Evolutionary conservation across 129 eudicot species (phyloP).

Genomic region (Tagetes erecta): DNA sequence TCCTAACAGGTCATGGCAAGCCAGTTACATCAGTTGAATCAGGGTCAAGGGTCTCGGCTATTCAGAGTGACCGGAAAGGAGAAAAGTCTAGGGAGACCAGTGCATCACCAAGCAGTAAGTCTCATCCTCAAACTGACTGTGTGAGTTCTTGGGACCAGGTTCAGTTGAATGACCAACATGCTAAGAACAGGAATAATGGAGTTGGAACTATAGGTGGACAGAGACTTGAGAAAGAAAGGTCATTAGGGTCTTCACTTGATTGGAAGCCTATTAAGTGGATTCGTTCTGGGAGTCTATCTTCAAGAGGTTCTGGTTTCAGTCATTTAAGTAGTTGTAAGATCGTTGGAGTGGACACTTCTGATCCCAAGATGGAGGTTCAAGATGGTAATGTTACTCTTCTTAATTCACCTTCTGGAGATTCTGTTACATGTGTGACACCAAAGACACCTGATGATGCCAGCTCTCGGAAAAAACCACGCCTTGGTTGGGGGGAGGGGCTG

Average conservation of each 20-base stretch:
- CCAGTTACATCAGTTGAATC: slow-evolving; percentile 52
- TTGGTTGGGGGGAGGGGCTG: slow-evolving; percentile 99
- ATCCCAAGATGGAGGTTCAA: slow-evolving; percentile 45
- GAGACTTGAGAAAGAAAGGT: slow-evolving; percentile 52
- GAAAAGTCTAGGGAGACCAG: slow-evolving; percentile 48
- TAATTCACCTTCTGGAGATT: slow-evolving; percentile 61
- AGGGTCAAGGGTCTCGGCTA: slow-evolving; percentile 39
- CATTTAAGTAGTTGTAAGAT: slow-evolving; percentile 79
- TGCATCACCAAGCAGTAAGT: slow-evolving; percentile 47
- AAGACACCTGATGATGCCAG: slow-evolving; percentile 55
- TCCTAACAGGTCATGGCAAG: slow-evolving; percentile 56
- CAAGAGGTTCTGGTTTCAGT: slow-evolving; percentile 71
- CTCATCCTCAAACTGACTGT: slow-evolving; percentile 44
- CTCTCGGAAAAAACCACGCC: slow-evolving; percentile 85
- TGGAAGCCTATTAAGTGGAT: slow-evolving; percentile 93
- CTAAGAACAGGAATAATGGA: slow-evolving; percentile 39
- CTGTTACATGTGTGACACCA: slow-evolving; percentile 45
- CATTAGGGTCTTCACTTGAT: slow-evolving; percentile 53
- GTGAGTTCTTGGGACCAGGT: slow-evolving; percentile 46
- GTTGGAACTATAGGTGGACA: slow-evolving; percentile 40
- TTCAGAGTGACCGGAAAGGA: slow-evolving; percentile 59
- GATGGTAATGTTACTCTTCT: slow-evolving; percentile 31
- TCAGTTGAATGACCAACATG: slow-evolving; percentile 48
- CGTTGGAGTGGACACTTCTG: slow-evolving; percentile 52
- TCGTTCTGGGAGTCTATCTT: slow-evolving; percentile 77